Conservation (phyloP, 176 grass and related monocot genomes). For the Eleusine coracana region DNA sequence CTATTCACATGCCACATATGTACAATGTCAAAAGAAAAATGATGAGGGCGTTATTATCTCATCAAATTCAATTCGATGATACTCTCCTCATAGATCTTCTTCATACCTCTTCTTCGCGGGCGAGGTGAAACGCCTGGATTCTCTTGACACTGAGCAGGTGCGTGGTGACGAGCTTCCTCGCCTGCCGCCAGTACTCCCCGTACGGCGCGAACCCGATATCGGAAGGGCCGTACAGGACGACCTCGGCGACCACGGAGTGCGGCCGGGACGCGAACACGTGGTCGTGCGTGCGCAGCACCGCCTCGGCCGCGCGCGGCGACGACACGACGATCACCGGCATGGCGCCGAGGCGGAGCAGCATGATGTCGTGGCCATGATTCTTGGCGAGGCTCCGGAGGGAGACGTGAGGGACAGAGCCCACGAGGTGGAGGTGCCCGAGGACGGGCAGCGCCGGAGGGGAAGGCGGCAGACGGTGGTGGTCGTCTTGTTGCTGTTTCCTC, state of each 20-base stretch:
- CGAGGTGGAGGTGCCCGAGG: slow-evolving; percentile 49
- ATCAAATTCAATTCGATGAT: too few species aligned
- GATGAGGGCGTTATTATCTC: too few species aligned
- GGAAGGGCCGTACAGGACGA: slow-evolving; percentile 36
- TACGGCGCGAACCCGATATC: slow-evolving; percentile 47
- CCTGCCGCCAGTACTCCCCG: slow-evolving; percentile 50
- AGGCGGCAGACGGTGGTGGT: slow-evolving; percentile 5
- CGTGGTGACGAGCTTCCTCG: slow-evolving; percentile 38
- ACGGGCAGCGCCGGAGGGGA: slow-evolving; percentile 44
- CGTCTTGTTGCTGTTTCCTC: not conserved
- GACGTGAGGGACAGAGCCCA: slow-evolving; percentile 44
- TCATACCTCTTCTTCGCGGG: slow-evolving; percentile 4
- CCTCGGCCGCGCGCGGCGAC: slow-evolving; percentile 47
- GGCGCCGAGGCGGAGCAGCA: slow-evolving; percentile 54
- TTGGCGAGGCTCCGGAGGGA: slow-evolving; percentile 30
- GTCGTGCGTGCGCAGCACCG: slow-evolving; percentile 54
- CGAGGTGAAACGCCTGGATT: not conserved
- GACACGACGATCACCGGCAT: slow-evolving; percentile 40
- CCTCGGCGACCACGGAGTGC: not conserved
- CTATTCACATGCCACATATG: not conserved
- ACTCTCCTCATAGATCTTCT: too few species aligned
- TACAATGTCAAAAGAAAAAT: too few species aligned
- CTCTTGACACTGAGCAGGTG: slow-evolving; percentile 40
- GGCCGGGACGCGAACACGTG: slow-evolving; percentile 54
- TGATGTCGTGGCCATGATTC: slow-evolving; percentile 37